Percentiles rank a stretch among this genome's conserved stretches.
Evolutionary conservation across 306 rosid species (phyloP).

Genomic region (Dryas drummondii): DNA sequence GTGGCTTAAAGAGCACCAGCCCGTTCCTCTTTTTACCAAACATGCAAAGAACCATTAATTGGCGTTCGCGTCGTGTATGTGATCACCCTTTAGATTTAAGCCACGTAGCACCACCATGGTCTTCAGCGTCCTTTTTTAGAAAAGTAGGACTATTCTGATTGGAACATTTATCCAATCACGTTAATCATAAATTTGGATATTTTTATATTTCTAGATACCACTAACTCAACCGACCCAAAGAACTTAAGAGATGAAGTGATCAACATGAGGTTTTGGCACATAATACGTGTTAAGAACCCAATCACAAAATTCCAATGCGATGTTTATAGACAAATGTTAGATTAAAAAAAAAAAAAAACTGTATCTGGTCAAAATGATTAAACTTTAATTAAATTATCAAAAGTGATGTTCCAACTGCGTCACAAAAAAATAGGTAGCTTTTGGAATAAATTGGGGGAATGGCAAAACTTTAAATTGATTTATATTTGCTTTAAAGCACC

Average conservation of each 20-base stretch:
- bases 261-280: not conserved
- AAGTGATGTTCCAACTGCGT: not conserved
- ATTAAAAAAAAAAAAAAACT: not conserved
- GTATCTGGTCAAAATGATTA: not conserved
- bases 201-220: no score
- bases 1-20: constrained; percentile 14
- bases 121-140: not conserved
- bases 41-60: no score
- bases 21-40: not conserved
- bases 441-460: not conserved
- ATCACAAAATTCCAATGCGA: not conserved
- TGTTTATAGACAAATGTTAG: not conserved
- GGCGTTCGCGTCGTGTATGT: no score
- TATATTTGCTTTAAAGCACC: no score
- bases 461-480: not conserved
- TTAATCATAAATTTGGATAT: no score
- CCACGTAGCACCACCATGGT: no score
- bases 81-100: no score
- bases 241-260: not conserved
- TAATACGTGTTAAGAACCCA: constrained; percentile 1
- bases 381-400: no score
- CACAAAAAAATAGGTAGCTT: not conserved
- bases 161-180: not conserved
- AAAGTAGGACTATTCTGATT: not conserved
- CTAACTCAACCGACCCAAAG: not conserved